Evolutionary conservation across 1,284 basidiomycete species (phyloP), one percentile per base, ranked within the genome.

Genomic region (Moesziomyces sp.): DNA sequence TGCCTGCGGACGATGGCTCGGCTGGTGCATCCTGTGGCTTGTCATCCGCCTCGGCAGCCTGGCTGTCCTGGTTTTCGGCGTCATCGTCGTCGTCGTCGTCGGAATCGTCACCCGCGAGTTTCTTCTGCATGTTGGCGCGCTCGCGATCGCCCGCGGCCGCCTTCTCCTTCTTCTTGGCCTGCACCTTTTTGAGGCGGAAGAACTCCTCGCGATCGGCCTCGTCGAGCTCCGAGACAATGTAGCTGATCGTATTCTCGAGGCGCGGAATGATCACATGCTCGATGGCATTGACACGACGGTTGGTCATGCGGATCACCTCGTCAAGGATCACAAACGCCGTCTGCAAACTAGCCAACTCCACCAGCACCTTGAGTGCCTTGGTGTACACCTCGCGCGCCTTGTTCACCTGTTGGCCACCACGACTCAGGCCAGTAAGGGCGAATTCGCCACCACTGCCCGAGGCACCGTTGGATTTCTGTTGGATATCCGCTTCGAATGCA

Each of bases 251-350:
- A 85, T 99, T 98, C 65, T 98, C 96, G 48, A 99, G 87, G 51
- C 91, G 89, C 14, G 97, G 97, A 63, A 99, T 98, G 80, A 99
- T 89, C 76, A 99, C 91, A 84, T 99, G 94, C 84, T 99, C 97
- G 79, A 99, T 97, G 5, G 97, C 97, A 81, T 99, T 99, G 35
- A 99, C 97, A 74, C 97, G 90, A 47, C 97, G 91, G 85, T 98
- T 99, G 28, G 97, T 99, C 46, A 96, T 94, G 56, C 94, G 91
- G 83, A 99, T 99, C 66, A 99, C 97, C 86, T 99, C 97, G 85
- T 99, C 97, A 26, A 99, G 89, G 76, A 99, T 98, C 58, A 93
- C 96, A 87, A 99, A 99, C 6, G 97, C 97, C 0, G 97, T 98
- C 87, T 82, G 77, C 35, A 99, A 87, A 44, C 94, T 97, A 2